Evolutionary conservation across 2,329 filamentous ascomycete genomes (phyloP).

Genomic region (Akanthomyces muscarius): DNA sequence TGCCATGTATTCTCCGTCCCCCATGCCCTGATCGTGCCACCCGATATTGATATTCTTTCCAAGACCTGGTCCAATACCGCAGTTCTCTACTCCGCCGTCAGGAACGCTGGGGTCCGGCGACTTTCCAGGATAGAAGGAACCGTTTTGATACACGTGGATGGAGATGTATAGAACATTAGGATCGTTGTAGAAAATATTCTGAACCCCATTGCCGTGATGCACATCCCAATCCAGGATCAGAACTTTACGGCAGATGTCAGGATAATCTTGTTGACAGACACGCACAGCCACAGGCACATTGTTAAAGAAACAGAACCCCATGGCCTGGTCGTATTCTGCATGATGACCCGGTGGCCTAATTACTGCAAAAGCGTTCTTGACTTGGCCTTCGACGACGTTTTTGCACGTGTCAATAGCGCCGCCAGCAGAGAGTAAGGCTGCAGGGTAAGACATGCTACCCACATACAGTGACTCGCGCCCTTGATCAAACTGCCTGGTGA

Average conservation of each 20-base stretch:
- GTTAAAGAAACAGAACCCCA: constrained; percentile 97
- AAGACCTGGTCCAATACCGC: constrained; percentile 50
- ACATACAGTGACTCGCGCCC: constrained; percentile 78
- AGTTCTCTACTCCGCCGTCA: constrained; percentile 59
- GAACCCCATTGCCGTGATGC: constrained; percentile 83
- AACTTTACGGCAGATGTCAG: constrained; percentile 78
- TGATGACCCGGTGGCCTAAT: constrained; percentile 95
- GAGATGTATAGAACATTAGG: constrained; percentile 96
- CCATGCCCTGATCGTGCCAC: constrained; percentile 74
- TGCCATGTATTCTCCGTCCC: constrained; percentile 93
- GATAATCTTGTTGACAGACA: constrained; percentile 78
- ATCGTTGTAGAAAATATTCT: constrained; percentile 93
- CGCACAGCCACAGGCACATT: constrained; percentile 92
- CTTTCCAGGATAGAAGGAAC: constrained; percentile 76
- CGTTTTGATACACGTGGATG: constrained; percentile 80
- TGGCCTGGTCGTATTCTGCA: constrained; percentile 77
- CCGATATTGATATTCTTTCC: constrained; percentile 65
- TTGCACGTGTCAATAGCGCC: constrained; percentile 95
- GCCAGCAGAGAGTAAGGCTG: constrained; percentile 79
- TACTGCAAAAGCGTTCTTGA: constrained; percentile 94
- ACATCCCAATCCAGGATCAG: constrained; percentile 91
- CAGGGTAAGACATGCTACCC: constrained; percentile 74
- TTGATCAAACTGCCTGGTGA: constrained; percentile 59
- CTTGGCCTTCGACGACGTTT: constrained; percentile 74
- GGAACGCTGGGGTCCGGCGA: constrained; percentile 54